phyloP scores from a whole-genome alignment of 2,329 filamentous ascomycete species.

The Pestalotiopsis sp. region DNA sequence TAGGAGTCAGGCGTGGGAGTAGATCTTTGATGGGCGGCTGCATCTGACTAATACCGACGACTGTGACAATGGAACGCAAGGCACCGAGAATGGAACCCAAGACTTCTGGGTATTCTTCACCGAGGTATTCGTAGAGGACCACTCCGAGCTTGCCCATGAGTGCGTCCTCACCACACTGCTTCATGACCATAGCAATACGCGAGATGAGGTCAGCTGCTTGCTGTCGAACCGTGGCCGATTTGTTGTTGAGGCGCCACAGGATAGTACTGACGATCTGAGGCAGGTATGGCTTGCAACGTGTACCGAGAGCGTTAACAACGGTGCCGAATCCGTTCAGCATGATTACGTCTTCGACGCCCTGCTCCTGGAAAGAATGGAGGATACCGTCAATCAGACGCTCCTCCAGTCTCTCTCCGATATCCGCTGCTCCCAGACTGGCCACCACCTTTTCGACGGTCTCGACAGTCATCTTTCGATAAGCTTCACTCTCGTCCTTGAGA shows the following conservation, averaged over 20 bases:
- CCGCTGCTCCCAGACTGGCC: constrained; percentile 86
- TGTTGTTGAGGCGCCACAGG: constrained; percentile 96
- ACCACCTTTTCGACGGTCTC: constrained; percentile 98
- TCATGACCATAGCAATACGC: constrained; percentile 97
- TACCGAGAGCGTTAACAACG: constrained; percentile 91
- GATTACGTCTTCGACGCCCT: constrained; percentile 92
- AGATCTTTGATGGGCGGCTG: constrained; percentile 97
- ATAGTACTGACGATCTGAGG: constrained; percentile 97
- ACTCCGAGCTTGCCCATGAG: constrained; percentile 94
- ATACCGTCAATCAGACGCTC: constrained; percentile 95
- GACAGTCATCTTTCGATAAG: constrained; percentile 98
- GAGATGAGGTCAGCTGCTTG: constrained; percentile 96
- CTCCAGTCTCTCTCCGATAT: constrained; percentile 89
- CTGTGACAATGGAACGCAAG: constrained; percentile 92
- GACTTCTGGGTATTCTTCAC: constrained; percentile 97
- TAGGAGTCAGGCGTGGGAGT: constrained; percentile 92
- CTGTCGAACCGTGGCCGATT: constrained; percentile 92
- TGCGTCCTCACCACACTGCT: constrained; percentile 94
- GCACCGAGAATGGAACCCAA: constrained; percentile 95
- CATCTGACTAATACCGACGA: constrained; percentile 97
- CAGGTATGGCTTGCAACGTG: constrained; percentile 92
- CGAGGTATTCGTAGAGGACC: constrained; percentile 95
- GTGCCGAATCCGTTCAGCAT: constrained; percentile 98
- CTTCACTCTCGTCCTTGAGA: constrained; percentile 96
- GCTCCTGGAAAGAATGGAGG: constrained; percentile 94